Evolutionary conservation across 768 basidiomycete genomes (phyloP).

Genomic region (Rhizopogon roseolus): DNA sequence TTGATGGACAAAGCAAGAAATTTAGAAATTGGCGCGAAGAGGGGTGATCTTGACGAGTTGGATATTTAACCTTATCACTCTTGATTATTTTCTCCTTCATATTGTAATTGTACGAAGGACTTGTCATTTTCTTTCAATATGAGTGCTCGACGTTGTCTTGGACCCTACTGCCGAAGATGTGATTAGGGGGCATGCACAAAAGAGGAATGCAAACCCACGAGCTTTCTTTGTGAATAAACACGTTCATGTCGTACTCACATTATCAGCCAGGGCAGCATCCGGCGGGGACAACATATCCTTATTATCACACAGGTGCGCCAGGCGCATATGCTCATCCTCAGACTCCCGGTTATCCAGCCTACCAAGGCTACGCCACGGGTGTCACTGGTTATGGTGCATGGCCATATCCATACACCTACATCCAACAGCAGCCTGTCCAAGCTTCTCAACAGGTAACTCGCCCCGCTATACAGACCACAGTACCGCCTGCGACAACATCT

Average conservation of each 20-base stretch:
- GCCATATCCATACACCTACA: constrained; percentile 67
- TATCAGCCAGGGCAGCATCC: constrained; percentile 27
- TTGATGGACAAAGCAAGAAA: constrained; percentile 73
- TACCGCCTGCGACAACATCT: constrained; percentile 24
- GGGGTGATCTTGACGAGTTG: constrained; percentile 32
- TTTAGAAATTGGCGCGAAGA: constrained; percentile 49
- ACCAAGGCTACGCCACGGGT: constrained; percentile 51
- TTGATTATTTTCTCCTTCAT: neutral
- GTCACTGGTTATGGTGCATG: constrained; percentile 66
- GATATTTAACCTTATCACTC: neutral
- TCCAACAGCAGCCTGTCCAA: constrained; percentile 33
- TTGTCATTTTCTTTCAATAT: too few relatives aligned
- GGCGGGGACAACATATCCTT: constrained; percentile 54
- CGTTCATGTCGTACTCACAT: constrained; percentile 30
- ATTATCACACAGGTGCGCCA: constrained; percentile 49
- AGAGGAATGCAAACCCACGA: neutral
- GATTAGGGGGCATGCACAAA: neutral
- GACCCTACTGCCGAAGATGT: too few relatives aligned
- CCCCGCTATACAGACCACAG: constrained; percentile 20
- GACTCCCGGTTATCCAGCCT: constrained; percentile 45
- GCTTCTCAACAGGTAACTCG: constrained; percentile 24
- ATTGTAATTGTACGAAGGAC: neutral
- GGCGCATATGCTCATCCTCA: constrained; percentile 34
- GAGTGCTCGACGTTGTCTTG: too few relatives aligned
- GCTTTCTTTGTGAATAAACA: neutral